These are phyloP conservation scores for Eutrema salsugineum DNA, from an alignment of 441 rosid species.

Conservation along the genomic window DNA sequence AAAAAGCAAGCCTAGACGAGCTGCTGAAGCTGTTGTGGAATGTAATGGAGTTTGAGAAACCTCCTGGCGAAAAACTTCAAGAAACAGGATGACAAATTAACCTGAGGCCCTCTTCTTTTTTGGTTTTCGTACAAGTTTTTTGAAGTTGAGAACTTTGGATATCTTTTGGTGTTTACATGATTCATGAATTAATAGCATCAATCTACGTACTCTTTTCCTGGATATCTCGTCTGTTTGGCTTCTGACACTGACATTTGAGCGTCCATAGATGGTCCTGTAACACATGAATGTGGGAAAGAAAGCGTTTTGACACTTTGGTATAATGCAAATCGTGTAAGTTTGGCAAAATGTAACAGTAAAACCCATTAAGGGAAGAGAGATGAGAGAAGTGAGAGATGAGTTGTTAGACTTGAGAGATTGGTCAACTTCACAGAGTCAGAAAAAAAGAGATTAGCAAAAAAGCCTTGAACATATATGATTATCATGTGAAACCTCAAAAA, in stretches of 20 bases:
- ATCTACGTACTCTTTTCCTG: background rate
- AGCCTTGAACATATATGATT: background rate
- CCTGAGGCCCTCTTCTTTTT: conserved; percentile 6
- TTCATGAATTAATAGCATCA: conserved; percentile 9
- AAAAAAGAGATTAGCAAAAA: too few relatives aligned
- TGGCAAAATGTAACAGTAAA: background rate
- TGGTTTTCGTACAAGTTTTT: conserved; percentile 2
- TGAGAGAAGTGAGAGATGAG: background rate
- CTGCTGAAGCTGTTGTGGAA: conserved; percentile 87
- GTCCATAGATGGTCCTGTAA: background rate
- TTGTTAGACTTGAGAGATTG: background rate
- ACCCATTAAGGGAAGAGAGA: background rate
- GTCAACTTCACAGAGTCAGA: background rate
- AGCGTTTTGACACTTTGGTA: background rate
- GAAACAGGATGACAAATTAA: background rate
- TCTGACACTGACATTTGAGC: background rate
- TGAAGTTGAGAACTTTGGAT: background rate
- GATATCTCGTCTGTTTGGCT: background rate
- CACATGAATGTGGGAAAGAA: background rate
- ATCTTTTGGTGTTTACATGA: conserved; percentile 4
- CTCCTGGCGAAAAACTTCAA: background rate
- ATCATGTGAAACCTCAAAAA: background rate
- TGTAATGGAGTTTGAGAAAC: conserved; percentile 49
- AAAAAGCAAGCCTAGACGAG: conserved; percentile 84
- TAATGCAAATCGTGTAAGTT: background rate